Evolutionary conservation across 805 yeast species (phyloP), one percentile per base, ranked within the genome.

Genomic region (Candida ovalis): DNA sequence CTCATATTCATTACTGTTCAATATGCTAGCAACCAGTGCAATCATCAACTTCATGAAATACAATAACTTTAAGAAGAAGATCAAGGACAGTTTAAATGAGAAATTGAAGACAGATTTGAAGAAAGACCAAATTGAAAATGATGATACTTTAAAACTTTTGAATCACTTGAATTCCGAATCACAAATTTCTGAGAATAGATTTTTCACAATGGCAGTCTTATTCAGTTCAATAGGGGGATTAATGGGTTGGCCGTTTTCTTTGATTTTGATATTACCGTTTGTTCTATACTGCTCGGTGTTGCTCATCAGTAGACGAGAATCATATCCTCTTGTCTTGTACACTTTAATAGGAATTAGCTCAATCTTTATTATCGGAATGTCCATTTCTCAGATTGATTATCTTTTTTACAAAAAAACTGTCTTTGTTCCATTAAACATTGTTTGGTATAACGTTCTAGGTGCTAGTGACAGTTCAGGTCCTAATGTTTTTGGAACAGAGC

Each of bases 171-270:
- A 47, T 25, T 35, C 43, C 21, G 59, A 51, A 41, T 57, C 57
- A 9, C 43, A 44, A 27, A 40, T 47, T 8, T 36, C 61, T 1
- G 56, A 53, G 32, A 54, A 59, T 10, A 57, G 55, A 40, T 52
- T 50, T 27, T 64, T 58, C 45, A 59, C 68, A 2, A 24, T 56
- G n/a, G 67, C 74, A 2, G 62, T 77, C 3, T 49, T 71, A 1
- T 75, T 75, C 71, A 70, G 75, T 33, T 65, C 77, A 19, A 53
- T 86, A n/a, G 95, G 90, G 4, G 92, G 92, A 0, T 59, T 91
- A 2, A 53, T 86, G 27, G 97, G 97, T 1, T 92, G 97, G 97
- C 97, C 97, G 1, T 92, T 91, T 64, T 78, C 84, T 0, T 65
- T 88, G 48, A 81, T 77, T 0, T 64, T 89, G 47, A 81, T 82